phyloP scores from a whole-genome alignment of 2,329 filamentous ascomycete species.

The Cordyceps tenuipes region DNA sequence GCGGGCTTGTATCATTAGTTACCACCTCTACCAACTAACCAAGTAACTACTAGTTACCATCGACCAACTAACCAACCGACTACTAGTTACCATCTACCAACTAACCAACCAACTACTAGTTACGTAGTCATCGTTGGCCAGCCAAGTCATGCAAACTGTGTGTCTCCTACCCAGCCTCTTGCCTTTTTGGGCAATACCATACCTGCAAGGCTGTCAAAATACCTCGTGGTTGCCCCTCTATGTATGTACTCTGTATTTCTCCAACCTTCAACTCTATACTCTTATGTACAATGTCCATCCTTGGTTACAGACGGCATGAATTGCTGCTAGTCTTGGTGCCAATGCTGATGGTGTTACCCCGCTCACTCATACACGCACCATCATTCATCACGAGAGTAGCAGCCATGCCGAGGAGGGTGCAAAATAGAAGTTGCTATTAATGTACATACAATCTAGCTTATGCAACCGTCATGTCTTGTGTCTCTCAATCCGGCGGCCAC shows the following conservation, averaged over 20 bases:
- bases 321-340: not conserved
- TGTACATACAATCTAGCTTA: no score
- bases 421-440: no score
- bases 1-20: no score
- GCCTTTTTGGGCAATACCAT: not conserved
- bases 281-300: not conserved
- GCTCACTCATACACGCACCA: not conserved
- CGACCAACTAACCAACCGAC: no score
- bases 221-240: not conserved
- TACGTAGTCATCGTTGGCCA: not conserved
- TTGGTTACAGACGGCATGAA: not conserved
- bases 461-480: no score
- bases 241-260: not conserved
- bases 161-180: not conserved
- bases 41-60: not conserved
- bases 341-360: no score
- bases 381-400: no score
- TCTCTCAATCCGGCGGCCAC: not conserved
- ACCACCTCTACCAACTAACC: no score
- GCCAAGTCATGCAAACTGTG: not conserved
- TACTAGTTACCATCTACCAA: not conserved
- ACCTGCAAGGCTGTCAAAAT: conserved; percentile 1
- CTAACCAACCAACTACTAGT: not conserved
- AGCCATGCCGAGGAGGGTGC: no score
- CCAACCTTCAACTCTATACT: not conserved